Evolutionary conservation across 164 flowering plant species (phyloP), one percentile per base, ranked within the genome.

Genomic region (Warburgia ugandensis): DNA sequence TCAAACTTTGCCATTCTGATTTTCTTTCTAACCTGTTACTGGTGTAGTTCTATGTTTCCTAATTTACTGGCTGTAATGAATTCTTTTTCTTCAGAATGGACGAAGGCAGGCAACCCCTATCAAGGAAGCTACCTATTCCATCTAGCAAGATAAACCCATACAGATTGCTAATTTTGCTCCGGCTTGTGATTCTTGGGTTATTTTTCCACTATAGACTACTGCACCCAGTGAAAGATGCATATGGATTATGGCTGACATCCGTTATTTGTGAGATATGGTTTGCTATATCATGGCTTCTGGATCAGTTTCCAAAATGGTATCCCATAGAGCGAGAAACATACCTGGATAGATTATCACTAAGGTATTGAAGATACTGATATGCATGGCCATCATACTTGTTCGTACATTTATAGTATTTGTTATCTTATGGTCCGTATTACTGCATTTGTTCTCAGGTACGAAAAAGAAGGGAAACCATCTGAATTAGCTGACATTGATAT

Each of bases 241-340:
- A 59, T 70, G 69, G 84, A 28, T 61, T 89, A 58, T 89, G 97
- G 97, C 59, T 89, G 60, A 58, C 79, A 54, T 89, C 97, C 52
- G 97, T 89, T 33, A 86, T 89, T 39, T 89, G 95, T 72, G 97
- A 89, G 78, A 80, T 89, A 41, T 89, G 97, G 97, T 89, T 89
- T 77, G 97, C 97, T 17, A 45, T 86, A 10, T 89, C 95, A 10
- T 89, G 97, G 97, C 81, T 89, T 56, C 66, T 89, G 71, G 94
- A 89, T 80, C 95, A 86, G 66, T 86, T 89, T 62, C 97, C 95
- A 3, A 89, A 89, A 68, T 89, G 97, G 95, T 74, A 80, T 30
- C 97, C 97, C 0, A 68, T 89, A 30, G 87, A 83, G 62, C 87
- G 97, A 47, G 97, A 89, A 59, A 86, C 97, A 20, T 89, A 89